Conservation (phyloP, 805 yeast genomes). For the Ogataea sp. region DNA sequence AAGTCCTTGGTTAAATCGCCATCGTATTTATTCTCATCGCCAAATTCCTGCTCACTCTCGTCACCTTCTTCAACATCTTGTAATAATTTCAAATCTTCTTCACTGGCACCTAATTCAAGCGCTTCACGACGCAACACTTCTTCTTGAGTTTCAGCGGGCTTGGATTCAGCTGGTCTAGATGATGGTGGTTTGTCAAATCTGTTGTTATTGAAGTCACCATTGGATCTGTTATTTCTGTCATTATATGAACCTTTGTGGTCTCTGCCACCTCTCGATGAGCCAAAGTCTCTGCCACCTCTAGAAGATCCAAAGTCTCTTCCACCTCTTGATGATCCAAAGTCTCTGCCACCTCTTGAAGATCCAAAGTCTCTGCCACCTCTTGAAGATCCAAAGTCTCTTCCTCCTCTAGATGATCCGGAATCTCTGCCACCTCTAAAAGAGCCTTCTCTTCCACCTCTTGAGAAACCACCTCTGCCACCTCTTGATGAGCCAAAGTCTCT, state of each 20-base stretch:
- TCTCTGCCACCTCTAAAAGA: too few relatives aligned
- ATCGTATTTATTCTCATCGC: slow-evolving; percentile 28
- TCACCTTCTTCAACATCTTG: slow-evolving; percentile 43
- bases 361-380: too few relatives aligned
- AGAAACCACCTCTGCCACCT: too few relatives aligned
- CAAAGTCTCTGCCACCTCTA: background rate
- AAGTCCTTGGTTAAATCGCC: slow-evolving; percentile 51
- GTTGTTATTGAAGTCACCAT: background rate
- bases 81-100: slow-evolving; percentile 65
- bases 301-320: too few relatives aligned
- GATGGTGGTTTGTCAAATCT: background rate
- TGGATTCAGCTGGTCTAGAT: background rate
- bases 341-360: too few relatives aligned
- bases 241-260: background rate
- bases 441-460: too few relatives aligned
- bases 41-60: slow-evolving; percentile 45
- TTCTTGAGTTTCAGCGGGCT: slow-evolving; percentile 3
- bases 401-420: too few relatives aligned
- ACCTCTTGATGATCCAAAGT: too few relatives aligned
- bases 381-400: too few relatives aligned
- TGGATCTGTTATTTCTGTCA: background rate
- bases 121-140: slow-evolving; percentile 63
- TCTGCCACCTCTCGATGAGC: background rate
- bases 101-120: slow-evolving; percentile 75
- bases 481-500: too few relatives aligned